Conservation (phyloP, 1,284 basidiomycete species). For the Earliella scabrosa region DNA sequence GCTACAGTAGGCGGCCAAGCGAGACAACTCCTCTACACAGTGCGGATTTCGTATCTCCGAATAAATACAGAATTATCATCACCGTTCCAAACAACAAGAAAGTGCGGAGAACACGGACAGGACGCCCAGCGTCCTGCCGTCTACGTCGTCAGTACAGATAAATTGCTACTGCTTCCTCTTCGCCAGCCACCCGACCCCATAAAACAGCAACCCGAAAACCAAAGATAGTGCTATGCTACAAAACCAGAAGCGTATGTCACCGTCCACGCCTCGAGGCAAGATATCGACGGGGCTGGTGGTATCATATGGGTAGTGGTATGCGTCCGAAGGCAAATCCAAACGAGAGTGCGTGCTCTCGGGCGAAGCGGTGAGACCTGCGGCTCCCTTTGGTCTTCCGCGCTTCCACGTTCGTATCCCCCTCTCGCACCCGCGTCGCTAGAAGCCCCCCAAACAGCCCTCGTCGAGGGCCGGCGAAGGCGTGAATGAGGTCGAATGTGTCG, state of each 20-base stretch:
- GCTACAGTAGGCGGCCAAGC: too few relatives aligned
- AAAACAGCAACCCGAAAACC: too few relatives aligned
- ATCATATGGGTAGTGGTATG: too few relatives aligned
- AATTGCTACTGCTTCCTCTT: neutral
- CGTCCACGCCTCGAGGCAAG: neutral
- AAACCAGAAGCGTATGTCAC: neutral
- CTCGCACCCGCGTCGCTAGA: too few relatives aligned
- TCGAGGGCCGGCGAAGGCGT: conserved; percentile 22
- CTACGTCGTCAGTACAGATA: neutral
- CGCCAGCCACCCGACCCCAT: too few relatives aligned
- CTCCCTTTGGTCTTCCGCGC: neutral
- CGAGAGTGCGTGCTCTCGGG: neutral
- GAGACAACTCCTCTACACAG: too few relatives aligned
- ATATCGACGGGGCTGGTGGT: too few relatives aligned
- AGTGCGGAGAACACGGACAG: too few relatives aligned
- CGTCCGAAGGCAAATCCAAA: neutral
- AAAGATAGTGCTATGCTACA: conserved; percentile 1
- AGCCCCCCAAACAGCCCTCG: conserved; percentile 25
- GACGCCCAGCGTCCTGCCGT: neutral
- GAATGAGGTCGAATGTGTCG: conserved; percentile 3
- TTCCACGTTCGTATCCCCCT: neutral
- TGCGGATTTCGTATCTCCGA: too few relatives aligned
- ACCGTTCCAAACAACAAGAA: too few relatives aligned
- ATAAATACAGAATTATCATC: too few relatives aligned
- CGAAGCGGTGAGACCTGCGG: neutral